phyloP scores from a whole-genome alignment of 2,329 filamentous ascomycete genomes.

The Claviceps monticola region DNA sequence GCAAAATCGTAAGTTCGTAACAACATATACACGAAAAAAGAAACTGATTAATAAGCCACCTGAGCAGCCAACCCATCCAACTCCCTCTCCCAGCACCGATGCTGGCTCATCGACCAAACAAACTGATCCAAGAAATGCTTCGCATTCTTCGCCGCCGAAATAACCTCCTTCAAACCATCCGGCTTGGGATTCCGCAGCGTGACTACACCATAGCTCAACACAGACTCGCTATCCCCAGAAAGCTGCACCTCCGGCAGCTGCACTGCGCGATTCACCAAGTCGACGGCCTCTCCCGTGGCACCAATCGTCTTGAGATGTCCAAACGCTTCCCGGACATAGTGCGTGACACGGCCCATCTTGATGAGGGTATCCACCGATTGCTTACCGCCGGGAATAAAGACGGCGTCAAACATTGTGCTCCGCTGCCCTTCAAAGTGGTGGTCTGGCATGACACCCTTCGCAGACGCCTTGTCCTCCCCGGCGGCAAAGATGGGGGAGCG shows the following conservation, averaged over 20 bases:
- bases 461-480: slow-evolving; percentile 36
- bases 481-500: slow-evolving; percentile 52
- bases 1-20: no score
- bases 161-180: slow-evolving; percentile 44
- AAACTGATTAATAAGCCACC: slow-evolving; percentile 48
- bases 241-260: slow-evolving; percentile 27
- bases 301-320: slow-evolving; percentile 70
- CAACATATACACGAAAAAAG: no score
- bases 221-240: slow-evolving; percentile 31
- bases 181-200: slow-evolving; percentile 43
- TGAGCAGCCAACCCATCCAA: slow-evolving; percentile 50
- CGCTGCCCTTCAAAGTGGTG: slow-evolving; percentile 71
- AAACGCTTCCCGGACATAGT: slow-evolving; percentile 71
- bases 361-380: slow-evolving; percentile 47
- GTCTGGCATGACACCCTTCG: slow-evolving; percentile 49
- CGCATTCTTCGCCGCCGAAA: slow-evolving; percentile 52
- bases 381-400: slow-evolving; percentile 62
- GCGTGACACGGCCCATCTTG: slow-evolving; percentile 56
- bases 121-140: slow-evolving; percentile 59
- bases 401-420: slow-evolving; percentile 66
- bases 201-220: slow-evolving; percentile 63
- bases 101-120: slow-evolving; percentile 53
- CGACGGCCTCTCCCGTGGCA: slow-evolving; percentile 57
- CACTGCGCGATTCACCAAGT: slow-evolving; percentile 40
- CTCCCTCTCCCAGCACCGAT: slow-evolving; percentile 63